A percentile compares a stretch with the other conserved stretches of the same genome.
These are phyloP conservation scores for Collybiopsis confluens DNA, from an alignment of 768 basidiomycete genomes.

Conservation along the genomic window DNA sequence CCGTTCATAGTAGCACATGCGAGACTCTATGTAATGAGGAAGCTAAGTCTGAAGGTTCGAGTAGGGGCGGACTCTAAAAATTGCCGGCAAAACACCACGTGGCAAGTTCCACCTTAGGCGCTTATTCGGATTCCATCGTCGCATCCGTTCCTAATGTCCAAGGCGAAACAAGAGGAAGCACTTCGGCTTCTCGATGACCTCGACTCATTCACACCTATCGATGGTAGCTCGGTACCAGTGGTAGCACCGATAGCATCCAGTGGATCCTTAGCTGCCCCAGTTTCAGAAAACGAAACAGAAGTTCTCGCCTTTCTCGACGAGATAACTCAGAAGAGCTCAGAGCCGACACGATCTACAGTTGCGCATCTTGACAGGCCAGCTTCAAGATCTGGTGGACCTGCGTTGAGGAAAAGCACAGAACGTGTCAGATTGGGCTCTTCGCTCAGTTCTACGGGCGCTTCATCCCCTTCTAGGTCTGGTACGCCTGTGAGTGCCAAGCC, in stretches of 20 bases:
- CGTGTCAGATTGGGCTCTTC: conserved; percentile 57
- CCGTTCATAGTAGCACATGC: no score
- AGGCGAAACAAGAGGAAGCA: conserved; percentile 84
- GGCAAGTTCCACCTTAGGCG: background rate
- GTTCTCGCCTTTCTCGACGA: conserved; percentile 93
- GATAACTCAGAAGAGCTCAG: conserved; percentile 87
- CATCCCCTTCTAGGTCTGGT: conserved; percentile 18
- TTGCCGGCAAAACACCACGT: background rate
- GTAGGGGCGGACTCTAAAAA: background rate
- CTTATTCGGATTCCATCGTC: background rate
- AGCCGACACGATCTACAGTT: conserved; percentile 60
- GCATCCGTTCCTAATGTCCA: conserved; percentile 38
- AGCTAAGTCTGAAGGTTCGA: no score
- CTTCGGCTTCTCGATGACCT: conserved; percentile 93
- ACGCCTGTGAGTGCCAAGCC: conserved; percentile 18
- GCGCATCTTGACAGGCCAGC: conserved; percentile 50
- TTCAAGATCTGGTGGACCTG: conserved; percentile 69
- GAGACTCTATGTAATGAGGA: no score
- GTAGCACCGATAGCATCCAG: conserved; percentile 18
- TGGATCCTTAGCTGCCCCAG: conserved; percentile 24
- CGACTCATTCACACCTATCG: conserved; percentile 65
- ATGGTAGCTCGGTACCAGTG: no score
- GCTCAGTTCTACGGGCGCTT: conserved; percentile 19
- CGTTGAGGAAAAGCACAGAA: conserved; percentile 70
- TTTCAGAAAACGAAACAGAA: conserved; percentile 66